These are phyloP conservation scores for Naganishia randhawae DNA, from an alignment of 768 basidiomycete genomes.

Conservation along the genomic window DNA sequence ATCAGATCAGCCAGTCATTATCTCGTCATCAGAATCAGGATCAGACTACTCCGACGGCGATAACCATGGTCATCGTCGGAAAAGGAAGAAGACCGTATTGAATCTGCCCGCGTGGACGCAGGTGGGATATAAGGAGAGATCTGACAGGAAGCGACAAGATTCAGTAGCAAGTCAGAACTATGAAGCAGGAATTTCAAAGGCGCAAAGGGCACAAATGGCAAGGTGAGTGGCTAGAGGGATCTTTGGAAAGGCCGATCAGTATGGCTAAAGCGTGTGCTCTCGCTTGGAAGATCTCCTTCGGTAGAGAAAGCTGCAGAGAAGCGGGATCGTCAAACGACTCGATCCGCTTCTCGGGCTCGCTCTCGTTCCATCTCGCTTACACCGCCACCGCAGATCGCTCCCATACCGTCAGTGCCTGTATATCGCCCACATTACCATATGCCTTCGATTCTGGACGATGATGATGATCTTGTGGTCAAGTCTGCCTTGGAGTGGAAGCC, in stretches of 20 bases:
- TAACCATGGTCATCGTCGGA: not conserved
- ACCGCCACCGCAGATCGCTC: conserved; percentile 12
- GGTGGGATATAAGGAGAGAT: not conserved
- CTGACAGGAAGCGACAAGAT: not conserved
- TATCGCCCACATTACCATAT: not conserved
- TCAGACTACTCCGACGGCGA: conserved; percentile 18
- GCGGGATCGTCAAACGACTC: conserved; percentile 1
- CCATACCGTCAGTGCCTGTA: not conserved
- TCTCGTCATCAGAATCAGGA: not conserved
- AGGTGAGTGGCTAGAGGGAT: not conserved
- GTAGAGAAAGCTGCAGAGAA: conserved; percentile 3
- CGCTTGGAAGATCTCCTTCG: conserved; percentile 1
- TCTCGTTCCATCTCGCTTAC: conserved; percentile 12
- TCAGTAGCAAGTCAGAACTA: not conserved
- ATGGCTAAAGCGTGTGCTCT: no score
- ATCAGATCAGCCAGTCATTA: not conserved
- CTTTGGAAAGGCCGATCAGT: no score
- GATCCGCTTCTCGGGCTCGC: not conserved
- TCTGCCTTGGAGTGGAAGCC: not conserved
- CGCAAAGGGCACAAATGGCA: not conserved
- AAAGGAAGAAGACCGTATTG: not conserved
- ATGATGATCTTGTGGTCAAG: not conserved
- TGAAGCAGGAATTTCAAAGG: not conserved
- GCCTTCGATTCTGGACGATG: conserved; percentile 6
- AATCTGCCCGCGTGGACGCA: not conserved